Base-by-base conservation (phyloP, 805 yeast genomes). In the Pichia insulana region DNA sequence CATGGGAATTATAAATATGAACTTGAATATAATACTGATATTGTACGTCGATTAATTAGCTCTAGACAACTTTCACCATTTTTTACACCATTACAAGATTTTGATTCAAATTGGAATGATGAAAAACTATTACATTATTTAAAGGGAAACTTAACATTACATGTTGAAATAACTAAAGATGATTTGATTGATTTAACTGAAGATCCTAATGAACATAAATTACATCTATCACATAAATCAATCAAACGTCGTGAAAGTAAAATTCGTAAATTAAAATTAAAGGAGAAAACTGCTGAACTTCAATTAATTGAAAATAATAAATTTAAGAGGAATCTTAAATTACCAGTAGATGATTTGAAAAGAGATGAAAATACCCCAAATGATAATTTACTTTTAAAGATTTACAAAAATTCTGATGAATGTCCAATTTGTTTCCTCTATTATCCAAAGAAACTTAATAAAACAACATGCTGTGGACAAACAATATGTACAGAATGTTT, bases 401-500 rank as follows among this genome's bases (percentile, higher is more conserved):
- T 90, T 17, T 90, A 90, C 64, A 65, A 76, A 41, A 65, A 75
- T 44, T 77, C 86, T 3, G 63, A 71, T 26, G 98, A 92, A 55
- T 90, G 98, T 59, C 97, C 98, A 9, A 90, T 90, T 50, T 90
- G 98, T 58, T 90, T 90, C 58, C 69, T 92, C 9, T 85, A 73
- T 57, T 88, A 81, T 61, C 97, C 97, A 1, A 70, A 74, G 22
- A 74, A 77, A 52, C 62, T 89, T 47, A 92, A 92, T 63, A 61
- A 73, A 41, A 81, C 95, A 8, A 70, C 95, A 36, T 90, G 98
- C 61, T 90, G 98, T 60, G 74, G 75, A 39, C 97, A 90, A 59
- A 89, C 95, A 2, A 88, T 90, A 17, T 92, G 98, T 63, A 74
- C 96, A 2, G 97, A 90, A 63, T 90, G 98, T 58, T 92, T 90